These are phyloP conservation scores for Albugo candida DNA, from an alignment of 352 stramenopile genomes.

Conservation along the genomic window DNA sequence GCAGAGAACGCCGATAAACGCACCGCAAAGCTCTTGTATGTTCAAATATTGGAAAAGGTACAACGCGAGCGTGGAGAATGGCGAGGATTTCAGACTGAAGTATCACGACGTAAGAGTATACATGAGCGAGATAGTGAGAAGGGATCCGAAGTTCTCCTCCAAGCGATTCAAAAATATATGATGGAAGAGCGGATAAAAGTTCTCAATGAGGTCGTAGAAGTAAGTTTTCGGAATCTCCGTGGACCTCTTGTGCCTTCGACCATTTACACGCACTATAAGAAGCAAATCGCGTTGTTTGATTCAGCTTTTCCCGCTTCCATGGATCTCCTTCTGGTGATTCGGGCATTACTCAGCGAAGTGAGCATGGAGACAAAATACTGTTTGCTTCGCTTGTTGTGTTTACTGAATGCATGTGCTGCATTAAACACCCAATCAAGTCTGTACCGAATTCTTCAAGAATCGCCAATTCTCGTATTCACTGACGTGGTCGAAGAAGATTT, in stretches of 20 bases:
- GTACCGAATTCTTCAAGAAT: conserved; percentile 23
- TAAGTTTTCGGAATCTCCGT: conserved; percentile 50
- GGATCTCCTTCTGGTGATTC: conserved; percentile 21
- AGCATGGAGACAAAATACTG: conserved; percentile 27
- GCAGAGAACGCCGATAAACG: conserved; percentile 19
- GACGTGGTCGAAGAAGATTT: conserved; percentile 38
- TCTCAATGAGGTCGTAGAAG: conserved; percentile 36
- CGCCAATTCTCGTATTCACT: conserved; percentile 33
- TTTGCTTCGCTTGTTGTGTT: conserved; percentile 25
- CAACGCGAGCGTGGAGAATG: conserved; percentile 50
- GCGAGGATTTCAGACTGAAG: conserved; percentile 21
- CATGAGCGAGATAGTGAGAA: neutral
- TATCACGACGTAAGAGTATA: too few relatives aligned
- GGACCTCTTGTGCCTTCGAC: conserved; percentile 21
- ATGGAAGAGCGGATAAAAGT: conserved; percentile 18
- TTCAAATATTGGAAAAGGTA: conserved; percentile 36
- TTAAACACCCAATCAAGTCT: conserved; percentile 3
- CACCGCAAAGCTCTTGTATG: conserved; percentile 40
- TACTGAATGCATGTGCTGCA: conserved; percentile 18
- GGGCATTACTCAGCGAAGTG: conserved; percentile 21
- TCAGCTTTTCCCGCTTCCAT: conserved; percentile 20
- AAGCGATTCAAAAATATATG: conserved; percentile 3
- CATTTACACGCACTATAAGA: conserved; percentile 26
- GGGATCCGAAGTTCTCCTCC: conserved; percentile 5
- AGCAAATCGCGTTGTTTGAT: conserved; percentile 14